Evolutionary conservation across 257 asterid genomes (phyloP), one percentile per base, ranked within the genome.

Genomic region (Solanum peruvianum): DNA sequence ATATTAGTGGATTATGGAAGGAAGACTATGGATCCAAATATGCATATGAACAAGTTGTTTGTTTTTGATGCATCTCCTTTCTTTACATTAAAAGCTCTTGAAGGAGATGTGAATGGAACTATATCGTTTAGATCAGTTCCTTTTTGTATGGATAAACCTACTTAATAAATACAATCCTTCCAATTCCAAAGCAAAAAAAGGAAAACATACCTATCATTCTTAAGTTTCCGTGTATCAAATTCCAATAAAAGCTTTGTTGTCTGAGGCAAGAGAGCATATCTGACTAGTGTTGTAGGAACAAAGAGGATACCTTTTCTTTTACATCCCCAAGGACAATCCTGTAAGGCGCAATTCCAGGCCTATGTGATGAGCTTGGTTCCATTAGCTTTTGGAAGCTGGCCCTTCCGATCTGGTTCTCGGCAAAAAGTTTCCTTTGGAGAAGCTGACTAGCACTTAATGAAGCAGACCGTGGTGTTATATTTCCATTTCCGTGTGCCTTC

Each of bases 331-430:
- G 93, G 86, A 97, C 96, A 91, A 95, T 93, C 90, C 99, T 92
- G 87, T 97, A 95, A 90, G 99, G 97, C 91, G 98, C 98, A 66
- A 95, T 89, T 88, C 98, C 99, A 71, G 98, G 99, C 87, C 88
- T 82, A 76, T 93, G 96, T 56, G 97, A 91, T 72, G 93, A 92
- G 92, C 99, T 95, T 86, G 98, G 98, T 89, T 95, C 98, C 71
- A 97, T 88, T 81, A 94, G 98, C 95, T 90, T 95, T 90, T 91
- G 95, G 88, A 97, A 95, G 91, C 98, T 95, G 92, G 91, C 91
- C 92, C 95, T 92, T 89, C 99, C 99, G 41, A 91, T 91, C 88
- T 97, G 98, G 78, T 96, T 93, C 88, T 97, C 99, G 9, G 97
- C 90, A 91, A 94, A 94, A 21, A 90, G 87, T 90, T 92, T 97